A percentile compares a stretch with the other conserved stretches of the same genome.
Evolutionary conservation across 495 filamentous ascomycete species (phyloP).

Genomic region (Eremomyces bilateralis): DNA sequence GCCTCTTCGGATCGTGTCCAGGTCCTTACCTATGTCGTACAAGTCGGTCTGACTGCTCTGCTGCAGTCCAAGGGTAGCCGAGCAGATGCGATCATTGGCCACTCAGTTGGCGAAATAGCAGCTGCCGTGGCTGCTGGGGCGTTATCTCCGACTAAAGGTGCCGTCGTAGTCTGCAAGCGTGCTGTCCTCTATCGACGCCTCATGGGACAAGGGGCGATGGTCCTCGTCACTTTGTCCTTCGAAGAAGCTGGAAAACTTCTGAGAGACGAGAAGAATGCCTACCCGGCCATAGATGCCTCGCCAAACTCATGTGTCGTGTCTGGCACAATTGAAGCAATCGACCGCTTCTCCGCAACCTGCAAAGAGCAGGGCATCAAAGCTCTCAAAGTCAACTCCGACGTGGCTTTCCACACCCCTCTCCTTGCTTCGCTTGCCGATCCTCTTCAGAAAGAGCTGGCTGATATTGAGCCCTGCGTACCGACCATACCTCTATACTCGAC

Average conservation of each 20-base stretch:
- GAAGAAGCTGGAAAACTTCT: conserved; percentile 16
- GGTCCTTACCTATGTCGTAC: conserved; percentile 17
- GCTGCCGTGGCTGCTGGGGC: conserved; percentile 14
- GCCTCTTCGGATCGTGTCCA: conserved; percentile 15
- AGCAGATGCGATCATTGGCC: conserved; percentile 18
- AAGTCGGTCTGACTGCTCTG: conserved; percentile 14
- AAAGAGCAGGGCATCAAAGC: conserved; percentile 12
- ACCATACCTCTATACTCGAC: conserved; percentile 21
- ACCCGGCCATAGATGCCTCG: conserved; percentile 24
- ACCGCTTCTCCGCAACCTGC: conserved; percentile 4
- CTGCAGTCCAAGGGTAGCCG: conserved; percentile 12
- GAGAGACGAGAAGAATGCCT: conserved; percentile 10
- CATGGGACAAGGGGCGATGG: conserved; percentile 29
- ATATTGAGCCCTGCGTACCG: conserved; percentile 11
- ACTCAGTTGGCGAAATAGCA: conserved; percentile 21
- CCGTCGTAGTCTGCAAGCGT: conserved; percentile 16
- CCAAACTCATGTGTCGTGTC: conserved; percentile 22
- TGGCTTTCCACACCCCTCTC: conserved; percentile 20
- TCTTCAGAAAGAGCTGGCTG: conserved; percentile 10
- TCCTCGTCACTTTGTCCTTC: conserved; percentile 26
- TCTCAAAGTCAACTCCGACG: conserved; percentile 15
- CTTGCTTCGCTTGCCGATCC: conserved; percentile 14
- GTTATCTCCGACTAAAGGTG: conserved; percentile 14
- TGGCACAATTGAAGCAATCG: conserved; percentile 12
- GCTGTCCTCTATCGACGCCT: conserved; percentile 19